Base-by-base conservation (phyloP, 495 filamentous ascomycete genomes). In the Trichoderma gamsii region DNA sequence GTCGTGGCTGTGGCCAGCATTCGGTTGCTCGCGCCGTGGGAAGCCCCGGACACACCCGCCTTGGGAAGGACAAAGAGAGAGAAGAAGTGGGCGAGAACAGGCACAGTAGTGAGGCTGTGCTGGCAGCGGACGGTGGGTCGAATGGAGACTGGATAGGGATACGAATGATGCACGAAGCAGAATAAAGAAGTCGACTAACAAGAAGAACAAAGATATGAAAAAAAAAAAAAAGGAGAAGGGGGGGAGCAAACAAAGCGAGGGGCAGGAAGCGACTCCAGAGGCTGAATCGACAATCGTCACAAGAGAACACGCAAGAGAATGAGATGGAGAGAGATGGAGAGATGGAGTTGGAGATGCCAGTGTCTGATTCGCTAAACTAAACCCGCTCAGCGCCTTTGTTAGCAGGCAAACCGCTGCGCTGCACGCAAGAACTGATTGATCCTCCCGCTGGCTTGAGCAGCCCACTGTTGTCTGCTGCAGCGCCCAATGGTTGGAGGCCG, bases 1-100 rank as follows among this genome's bases (percentile, higher is more conserved):
- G 56, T 32, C 29, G 56, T 61, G 56, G 56, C 56, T 61, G 27
- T 61, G 56, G 56, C 56, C 56, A 32, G 27, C 56, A 61, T 61
- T 32, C 56, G 16, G 25, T 61, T 25, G 44, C 13, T 49, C 44
- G n/a, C 13, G n/a, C 44, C 44, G 35, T 38, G 35, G 5, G 35
- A 38, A 38, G 35, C 35, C 35, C 35, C 35, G 35, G 35, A 38
- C 35, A 38, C 35, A 38, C 35, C 35, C 35, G 35, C 35, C 8
- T 29, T 13, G 43, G 18, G 43, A 46, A 13, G 43, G 43, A 46
- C 44, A 49, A 49, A 18, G 44, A 16, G 44, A n/a, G 12, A 46
- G 43, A 46, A 46, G 12, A 18, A n/a, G 44, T 21, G 18, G 49
- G 49, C 18, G 21, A 52, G 49, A n/a, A 52, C 18, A 23, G 18